Evolutionary conservation across 2,329 filamentous ascomycete genomes (phyloP).

Genomic region (Colletotrichum camelliae): DNA sequence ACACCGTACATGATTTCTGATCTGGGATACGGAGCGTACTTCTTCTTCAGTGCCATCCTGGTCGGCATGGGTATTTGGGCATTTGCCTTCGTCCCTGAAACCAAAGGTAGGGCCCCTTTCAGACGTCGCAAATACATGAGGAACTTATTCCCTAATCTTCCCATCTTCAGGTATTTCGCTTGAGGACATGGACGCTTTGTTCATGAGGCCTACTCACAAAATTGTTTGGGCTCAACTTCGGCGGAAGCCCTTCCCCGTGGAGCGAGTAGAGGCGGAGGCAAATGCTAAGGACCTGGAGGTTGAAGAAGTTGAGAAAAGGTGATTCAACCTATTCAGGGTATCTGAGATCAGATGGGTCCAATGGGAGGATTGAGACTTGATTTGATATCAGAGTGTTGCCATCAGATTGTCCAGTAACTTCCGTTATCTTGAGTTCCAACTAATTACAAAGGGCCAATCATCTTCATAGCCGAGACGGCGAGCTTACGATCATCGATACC

Average conservation of each 20-base stretch:
- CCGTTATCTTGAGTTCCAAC: background rate
- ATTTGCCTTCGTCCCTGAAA: constrained; percentile 56
- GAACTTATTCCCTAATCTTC: background rate
- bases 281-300: background rate
- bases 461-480: background rate
- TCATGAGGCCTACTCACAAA: constrained; percentile 33
- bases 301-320: background rate
- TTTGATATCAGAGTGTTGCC: background rate
- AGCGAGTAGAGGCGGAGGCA: too few species aligned
- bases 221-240: constrained; percentile 32
- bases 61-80: constrained; percentile 51
- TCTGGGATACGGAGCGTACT: constrained; percentile 54
- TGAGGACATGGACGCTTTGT: constrained; percentile 50
- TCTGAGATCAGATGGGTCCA: background rate
- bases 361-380: background rate
- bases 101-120: constrained; percentile 42
- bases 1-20: constrained; percentile 45
- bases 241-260: background rate
- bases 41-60: constrained; percentile 55
- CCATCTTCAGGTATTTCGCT: constrained; percentile 40
- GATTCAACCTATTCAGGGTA: accelerated
- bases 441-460: background rate
- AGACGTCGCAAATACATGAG: constrained; percentile 13
- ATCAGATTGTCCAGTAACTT: background rate
- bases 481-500: background rate